Evolutionary conservation across 2,329 filamentous ascomycete genomes (phyloP), one percentile per base, ranked within the genome.

Genomic region (Aspergillus clavatus): DNA sequence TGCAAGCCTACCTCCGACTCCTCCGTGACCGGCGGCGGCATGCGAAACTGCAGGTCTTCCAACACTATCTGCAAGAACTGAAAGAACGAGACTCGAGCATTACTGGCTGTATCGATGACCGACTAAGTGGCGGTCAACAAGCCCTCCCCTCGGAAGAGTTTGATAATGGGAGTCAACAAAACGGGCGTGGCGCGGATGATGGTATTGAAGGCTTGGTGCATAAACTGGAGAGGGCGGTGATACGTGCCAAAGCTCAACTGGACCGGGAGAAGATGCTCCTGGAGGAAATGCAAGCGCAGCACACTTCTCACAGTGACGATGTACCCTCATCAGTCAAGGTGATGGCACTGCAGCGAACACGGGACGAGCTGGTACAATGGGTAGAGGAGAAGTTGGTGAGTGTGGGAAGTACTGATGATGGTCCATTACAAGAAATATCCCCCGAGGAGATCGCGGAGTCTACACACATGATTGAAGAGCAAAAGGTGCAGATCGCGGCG

Each of bases 341-440:
- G 0, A 49, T 52, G 38, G 72, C 72, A 3, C 58, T 78, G 21
- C 63, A 71, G 40, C 60, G 61, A 28, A 74, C 72, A 10, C 67
- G 74, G 36, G 67, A 76, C 46, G 73, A 75, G 47, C 60, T 78
- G 35, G 67, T 77, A 4, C 63, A 69, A 36, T 78, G 75, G 75
- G 67, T 78, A 5, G 74, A 78, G 53, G 66, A 68, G 31, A 73
- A 75, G 35, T 53, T 78, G 37, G 63, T 70, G 14, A 71, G 52
- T 12, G 59, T 60, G 36, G 59, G 55, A 4, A 58, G 59, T 40
- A 54, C 54, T 4, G 65, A 67, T 19, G 60, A 61, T 27, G 56
- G 46, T 21, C 45, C 55, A 22, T 44, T 60, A 2, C 54, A 60
- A 19, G 58, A 63, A n/a, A 43, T 63, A 5, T 48, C 55, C 8